Conservation (phyloP, 2,329 filamentous ascomycete genomes). For the Colletotrichum theobromicola region DNA sequence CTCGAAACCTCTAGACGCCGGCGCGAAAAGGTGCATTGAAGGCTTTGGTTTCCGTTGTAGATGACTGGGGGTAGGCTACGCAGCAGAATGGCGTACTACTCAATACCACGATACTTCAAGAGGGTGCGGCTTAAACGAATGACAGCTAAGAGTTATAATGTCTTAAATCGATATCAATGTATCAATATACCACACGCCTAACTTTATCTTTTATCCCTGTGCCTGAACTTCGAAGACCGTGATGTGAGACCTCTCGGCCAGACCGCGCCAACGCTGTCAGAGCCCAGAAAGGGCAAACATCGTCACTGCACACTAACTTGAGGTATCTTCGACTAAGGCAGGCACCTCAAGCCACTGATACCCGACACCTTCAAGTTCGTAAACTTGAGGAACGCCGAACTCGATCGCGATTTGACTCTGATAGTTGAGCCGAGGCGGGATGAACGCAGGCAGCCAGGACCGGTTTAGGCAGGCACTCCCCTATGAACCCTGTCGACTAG, state of each 20-base stretch:
- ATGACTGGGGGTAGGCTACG: not conserved
- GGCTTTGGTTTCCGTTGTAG: not conserved
- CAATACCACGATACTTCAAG: not conserved
- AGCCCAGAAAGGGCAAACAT: not conserved
- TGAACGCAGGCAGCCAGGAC: not conserved
- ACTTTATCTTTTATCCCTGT: not conserved
- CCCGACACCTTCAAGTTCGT: not conserved
- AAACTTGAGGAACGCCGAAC: not conserved
- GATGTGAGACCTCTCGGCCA: not conserved
- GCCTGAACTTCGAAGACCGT: not conserved
- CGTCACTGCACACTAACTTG: not conserved
- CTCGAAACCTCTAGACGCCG: not conserved
- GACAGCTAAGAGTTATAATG: not conserved
- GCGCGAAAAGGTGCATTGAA: not conserved
- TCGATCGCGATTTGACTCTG: not conserved
- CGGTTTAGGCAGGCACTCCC: not conserved
- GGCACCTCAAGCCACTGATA: not conserved
- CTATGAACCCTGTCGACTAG: not conserved
- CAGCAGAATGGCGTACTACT: not conserved
- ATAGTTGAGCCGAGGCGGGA: not conserved
- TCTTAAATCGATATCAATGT: not conserved
- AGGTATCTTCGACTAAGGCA: not conserved
- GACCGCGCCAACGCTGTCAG: too few species aligned
- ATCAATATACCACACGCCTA: not conserved
- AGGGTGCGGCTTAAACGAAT: not conserved